Conservation (phyloP, 331 rosid species). For the Erythrophleum ivorense region DNA sequence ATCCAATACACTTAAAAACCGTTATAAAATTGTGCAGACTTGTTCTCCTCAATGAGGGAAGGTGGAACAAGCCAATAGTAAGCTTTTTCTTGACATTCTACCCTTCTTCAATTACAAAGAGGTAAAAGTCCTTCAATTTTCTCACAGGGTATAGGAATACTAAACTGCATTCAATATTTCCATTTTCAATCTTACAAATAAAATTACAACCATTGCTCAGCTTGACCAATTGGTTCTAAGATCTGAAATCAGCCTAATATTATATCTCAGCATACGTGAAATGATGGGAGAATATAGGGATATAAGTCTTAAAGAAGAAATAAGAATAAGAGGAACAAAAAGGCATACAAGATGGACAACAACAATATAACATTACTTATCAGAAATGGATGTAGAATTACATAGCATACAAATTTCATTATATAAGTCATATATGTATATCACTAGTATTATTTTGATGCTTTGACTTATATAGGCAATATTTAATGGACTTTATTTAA, state of each 20-base stretch:
- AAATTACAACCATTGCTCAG: constrained; percentile 9
- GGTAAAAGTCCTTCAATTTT: constrained; percentile 1
- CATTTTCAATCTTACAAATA: constrained; percentile 15
- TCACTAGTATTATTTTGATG: background rate
- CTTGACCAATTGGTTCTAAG: constrained; percentile 29
- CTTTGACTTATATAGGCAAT: background rate
- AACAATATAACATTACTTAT: background rate
- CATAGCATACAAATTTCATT: constrained; percentile 5
- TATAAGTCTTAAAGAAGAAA: background rate
- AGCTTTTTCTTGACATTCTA: constrained; percentile 15
- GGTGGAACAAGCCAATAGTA: constrained; percentile 17
- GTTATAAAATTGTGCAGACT: constrained; percentile 13
- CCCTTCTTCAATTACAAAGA: constrained; percentile 14
- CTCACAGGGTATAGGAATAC: background rate
- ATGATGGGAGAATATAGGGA: constrained; percentile 8
- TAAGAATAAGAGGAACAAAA: background rate
- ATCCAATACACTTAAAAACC: background rate
- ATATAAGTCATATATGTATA: background rate
- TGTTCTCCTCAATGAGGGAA: constrained; percentile 19
- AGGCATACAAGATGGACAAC: constrained; percentile 17
- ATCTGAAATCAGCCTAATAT: constrained; percentile 12
- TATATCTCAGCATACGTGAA: background rate
- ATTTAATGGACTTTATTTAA: background rate
- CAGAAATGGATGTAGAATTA: background rate
- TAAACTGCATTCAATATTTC: constrained; percentile 15